Conservation (phyloP, 1,284 basidiomycete genomes). For the Singerocomus rubriflavus region DNA sequence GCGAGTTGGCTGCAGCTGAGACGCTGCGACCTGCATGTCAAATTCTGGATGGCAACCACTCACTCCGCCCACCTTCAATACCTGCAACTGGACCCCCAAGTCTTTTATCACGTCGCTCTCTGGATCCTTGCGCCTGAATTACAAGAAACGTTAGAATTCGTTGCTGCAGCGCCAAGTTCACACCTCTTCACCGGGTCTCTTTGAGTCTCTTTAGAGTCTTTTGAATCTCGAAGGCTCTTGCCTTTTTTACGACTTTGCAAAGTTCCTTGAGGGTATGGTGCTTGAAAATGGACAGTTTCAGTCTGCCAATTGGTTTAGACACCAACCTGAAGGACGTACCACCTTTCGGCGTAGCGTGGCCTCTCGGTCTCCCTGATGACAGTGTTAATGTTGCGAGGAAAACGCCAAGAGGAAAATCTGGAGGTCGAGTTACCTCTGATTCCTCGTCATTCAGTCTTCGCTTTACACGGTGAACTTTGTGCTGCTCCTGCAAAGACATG, state of each 20-base stretch:
- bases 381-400: conserved; percentile 6
- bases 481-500: conserved; percentile 12
- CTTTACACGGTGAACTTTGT: conserved; percentile 14
- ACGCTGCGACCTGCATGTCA: conserved; percentile 40
- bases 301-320: conserved; percentile 4
- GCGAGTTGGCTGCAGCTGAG: conserved; percentile 60
- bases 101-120: conserved; percentile 42
- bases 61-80: conserved; percentile 55
- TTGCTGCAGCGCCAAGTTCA: neutral
- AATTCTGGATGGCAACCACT: neutral
- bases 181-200: conserved; percentile 52
- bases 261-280: conserved; percentile 69
- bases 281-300: conserved; percentile 37
- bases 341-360: conserved; percentile 34
- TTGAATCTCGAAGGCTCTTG: conserved; percentile 79
- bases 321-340: conserved; percentile 37
- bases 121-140: conserved; percentile 42
- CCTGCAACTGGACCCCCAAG: conserved; percentile 65
- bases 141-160: conserved; percentile 2
- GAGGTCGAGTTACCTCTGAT: conserved; percentile 14
- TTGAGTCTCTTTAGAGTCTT: conserved; percentile 84
- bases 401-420: neutral
- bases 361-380: conserved; percentile 16
- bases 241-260: conserved; percentile 74
- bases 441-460: conserved; percentile 19